These are phyloP conservation scores for Globisporangium iwayamae DNA, from an alignment of 352 stramenopile species.

Conservation along the genomic window DNA sequence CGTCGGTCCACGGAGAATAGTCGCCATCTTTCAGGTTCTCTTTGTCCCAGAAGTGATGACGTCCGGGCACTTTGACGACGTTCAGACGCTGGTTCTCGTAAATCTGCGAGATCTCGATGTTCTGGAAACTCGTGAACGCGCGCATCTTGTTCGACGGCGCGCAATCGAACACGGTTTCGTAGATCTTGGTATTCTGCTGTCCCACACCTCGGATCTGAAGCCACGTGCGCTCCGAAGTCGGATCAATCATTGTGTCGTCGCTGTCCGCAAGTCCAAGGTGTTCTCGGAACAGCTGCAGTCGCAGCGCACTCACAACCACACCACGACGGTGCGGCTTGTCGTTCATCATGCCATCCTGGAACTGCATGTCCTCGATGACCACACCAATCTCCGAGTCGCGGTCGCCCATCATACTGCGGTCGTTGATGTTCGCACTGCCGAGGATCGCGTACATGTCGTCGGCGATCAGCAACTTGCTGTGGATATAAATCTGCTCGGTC, in stretches of 20 bases:
- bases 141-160: conserved; percentile 78
- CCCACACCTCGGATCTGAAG: conserved; percentile 50
- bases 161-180: conserved; percentile 82
- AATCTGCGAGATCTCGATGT: conserved; percentile 78
- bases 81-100: conserved; percentile 88
- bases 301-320: conserved; percentile 53
- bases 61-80: conserved; percentile 59
- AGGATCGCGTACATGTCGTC: conserved; percentile 91
- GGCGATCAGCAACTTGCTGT: conserved; percentile 88
- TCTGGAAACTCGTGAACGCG: conserved; percentile 72
- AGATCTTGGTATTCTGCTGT: conserved; percentile 72
- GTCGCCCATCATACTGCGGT: conserved; percentile 92
- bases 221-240: conserved; percentile 62
- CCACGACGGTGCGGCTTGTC: conserved; percentile 64
- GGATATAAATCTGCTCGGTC: conserved; percentile 92
- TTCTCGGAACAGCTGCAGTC: conserved; percentile 79
- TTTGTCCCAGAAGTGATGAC: conserved; percentile 68
- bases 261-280: conserved; percentile 70
- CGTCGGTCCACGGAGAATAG: conserved; percentile 82
- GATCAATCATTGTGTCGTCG: conserved; percentile 51
- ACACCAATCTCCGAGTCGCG: conserved; percentile 86
- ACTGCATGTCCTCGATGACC: conserved; percentile 81
- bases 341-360: conserved; percentile 76
- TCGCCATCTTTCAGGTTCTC: conserved; percentile 79
- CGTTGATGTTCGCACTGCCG: conserved; percentile 95